phyloP scores from a whole-genome alignment of 148 eudicot species.

The Rhododendron ferrugineum region DNA sequence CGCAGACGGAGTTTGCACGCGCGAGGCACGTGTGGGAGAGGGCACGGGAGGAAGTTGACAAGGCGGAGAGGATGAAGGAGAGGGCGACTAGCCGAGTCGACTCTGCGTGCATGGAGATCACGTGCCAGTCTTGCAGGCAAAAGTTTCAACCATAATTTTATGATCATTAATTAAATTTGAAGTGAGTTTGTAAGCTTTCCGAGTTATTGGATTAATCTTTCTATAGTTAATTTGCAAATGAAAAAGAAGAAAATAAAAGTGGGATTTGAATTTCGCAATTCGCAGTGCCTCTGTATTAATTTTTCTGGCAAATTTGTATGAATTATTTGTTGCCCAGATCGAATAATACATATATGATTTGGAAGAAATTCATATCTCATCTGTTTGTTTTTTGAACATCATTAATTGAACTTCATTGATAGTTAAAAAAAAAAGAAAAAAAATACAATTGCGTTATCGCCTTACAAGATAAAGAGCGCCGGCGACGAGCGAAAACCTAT shows the following conservation, averaged over 20 bases:
- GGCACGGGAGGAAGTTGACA: conserved; percentile 66
- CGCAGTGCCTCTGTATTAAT: not conserved
- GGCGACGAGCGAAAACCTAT: too few relatives aligned
- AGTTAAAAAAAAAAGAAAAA: too few relatives aligned
- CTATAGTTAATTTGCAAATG: not conserved
- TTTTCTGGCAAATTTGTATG: not conserved
- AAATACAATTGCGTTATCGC: too few relatives aligned
- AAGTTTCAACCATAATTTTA: conserved; percentile 45
- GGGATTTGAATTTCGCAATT: not conserved
- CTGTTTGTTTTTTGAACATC: too few relatives aligned
- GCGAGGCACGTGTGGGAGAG: conserved; percentile 79
- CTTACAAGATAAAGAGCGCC: too few relatives aligned
- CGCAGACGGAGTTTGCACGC: conserved; percentile 77
- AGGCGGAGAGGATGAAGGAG: conserved; percentile 57
- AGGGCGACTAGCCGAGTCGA: conserved; percentile 28
- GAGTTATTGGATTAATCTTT: not conserved
- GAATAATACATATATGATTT: not conserved
- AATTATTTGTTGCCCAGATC: not conserved
- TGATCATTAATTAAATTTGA: not conserved
- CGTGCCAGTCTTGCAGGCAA: conserved; percentile 81
- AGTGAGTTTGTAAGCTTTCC: not conserved
- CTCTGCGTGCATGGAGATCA: conserved; percentile 66
- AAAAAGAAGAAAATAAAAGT: not conserved
- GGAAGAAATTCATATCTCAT: not conserved
- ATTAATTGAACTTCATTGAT: too few relatives aligned